Base-by-base conservation (phyloP, 371 early-diverging fungal genomes). In the Actinomucor elegans region DNA sequence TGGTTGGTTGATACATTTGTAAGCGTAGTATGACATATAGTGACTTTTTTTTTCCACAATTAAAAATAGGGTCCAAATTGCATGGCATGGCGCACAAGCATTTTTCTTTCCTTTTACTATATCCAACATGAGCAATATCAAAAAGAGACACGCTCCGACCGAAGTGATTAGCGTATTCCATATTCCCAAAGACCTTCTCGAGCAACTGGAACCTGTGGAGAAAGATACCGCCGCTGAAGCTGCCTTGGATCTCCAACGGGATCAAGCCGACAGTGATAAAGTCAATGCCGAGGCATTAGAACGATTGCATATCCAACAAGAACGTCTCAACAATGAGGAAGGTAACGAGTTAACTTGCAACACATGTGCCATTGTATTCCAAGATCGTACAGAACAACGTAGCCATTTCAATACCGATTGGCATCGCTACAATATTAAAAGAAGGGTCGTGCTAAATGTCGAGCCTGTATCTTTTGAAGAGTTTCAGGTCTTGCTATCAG, bases 341-440 rank as follows among this genome's bases (percentile, higher is more conserved):
- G 35, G 44, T n/a, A 59, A 47, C 12, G 34, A 15, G 2, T 38
- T 64, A 2, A 88, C 90, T 17, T 94, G 94, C 56, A 75, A 85
- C 23, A 82, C 92, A 8, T 98, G 99, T 73, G 89, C 93, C 50
- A 87, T 92, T 9, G 86, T 86, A 7, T 97, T 98, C 71, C 69
- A 80, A 50, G 64, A 69, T 15, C 87, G 94, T 8, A 91, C 92
- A 32, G 75, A 84, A 42, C 98, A 97, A 71, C 75, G 97, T 34
- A 75, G 75, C 14, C 99, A 99, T 67, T 94, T 94, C 71, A 84
- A 86, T 9, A 86, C 90, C 10, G 98, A 99, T 75, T 99, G 97
- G 97, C 99, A 98, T 68, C 74, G 97, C 28, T 99, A 98, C 80
- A 99, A 99, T 70, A 79, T 98, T 26, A 97, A 97, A 75, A 83